Evolutionary conservation across 2,329 filamentous ascomycete genomes (phyloP).

Genomic region (Arthroderma sp.): DNA sequence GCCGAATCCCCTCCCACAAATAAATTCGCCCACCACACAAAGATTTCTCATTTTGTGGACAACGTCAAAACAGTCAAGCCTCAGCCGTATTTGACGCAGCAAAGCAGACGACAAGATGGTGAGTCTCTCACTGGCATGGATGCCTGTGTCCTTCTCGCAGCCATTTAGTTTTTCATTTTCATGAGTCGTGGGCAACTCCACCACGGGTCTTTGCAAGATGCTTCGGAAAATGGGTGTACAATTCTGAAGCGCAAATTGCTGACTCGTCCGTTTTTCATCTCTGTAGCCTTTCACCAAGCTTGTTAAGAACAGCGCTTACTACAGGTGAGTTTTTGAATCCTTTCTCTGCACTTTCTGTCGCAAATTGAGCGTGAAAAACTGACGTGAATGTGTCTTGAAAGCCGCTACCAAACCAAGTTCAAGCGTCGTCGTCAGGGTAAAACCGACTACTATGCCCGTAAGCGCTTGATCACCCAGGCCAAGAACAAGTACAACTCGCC

Average conservation of each 20-base stretch:
- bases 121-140: slow-evolving; percentile 21
- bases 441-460: slow-evolving; percentile 99
- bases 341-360: slow-evolving; percentile 4
- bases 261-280: slow-evolving; percentile 57
- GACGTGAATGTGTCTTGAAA: slow-evolving; percentile 27
- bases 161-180: background rate
- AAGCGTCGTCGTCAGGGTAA: slow-evolving; percentile 90
- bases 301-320: slow-evolving; percentile 97
- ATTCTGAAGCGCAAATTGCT: slow-evolving; percentile 99
- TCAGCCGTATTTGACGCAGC: slow-evolving; percentile 4
- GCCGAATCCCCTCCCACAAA: slow-evolving; percentile 29
- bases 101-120: slow-evolving; percentile 33
- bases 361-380: slow-evolving; percentile 6
- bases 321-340: slow-evolving; percentile 56
- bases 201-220: slow-evolving; percentile 86
- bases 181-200: slow-evolving; percentile 14
- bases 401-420: slow-evolving; percentile 99
- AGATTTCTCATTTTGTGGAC: slow-evolving; percentile 11
- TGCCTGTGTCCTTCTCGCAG: slow-evolving; percentile 7
- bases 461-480: slow-evolving; percentile 98
- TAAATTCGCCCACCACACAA: slow-evolving; percentile 17
- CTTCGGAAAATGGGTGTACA: slow-evolving; percentile 60
- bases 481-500: slow-evolving; percentile 99
- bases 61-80: too few relatives aligned
- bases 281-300: slow-evolving; percentile 77